Evolutionary conservation across 257 asterid species (phyloP), one percentile per base, ranked within the genome.

Genomic region (Asclepias syriaca): DNA sequence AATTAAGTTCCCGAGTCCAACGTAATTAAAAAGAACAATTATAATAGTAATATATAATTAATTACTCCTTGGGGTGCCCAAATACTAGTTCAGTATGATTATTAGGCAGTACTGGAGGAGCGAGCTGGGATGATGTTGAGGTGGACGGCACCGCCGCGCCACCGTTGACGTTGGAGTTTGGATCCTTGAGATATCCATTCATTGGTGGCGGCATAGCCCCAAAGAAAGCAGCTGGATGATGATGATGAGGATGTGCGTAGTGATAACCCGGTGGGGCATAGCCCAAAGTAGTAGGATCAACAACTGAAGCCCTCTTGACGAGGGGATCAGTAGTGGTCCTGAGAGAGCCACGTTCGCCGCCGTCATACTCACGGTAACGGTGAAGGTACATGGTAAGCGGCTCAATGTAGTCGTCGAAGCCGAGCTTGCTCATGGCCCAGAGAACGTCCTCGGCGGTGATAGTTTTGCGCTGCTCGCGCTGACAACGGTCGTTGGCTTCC

Each of bases 361-460:
- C 91, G 6, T 93, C 98, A 34, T 77, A 77, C 83, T 91, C 96
- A 0, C 96, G 92, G 75, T 82, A 87, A 15, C 96, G 93, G 68
- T 88, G 95, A 7, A 94, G 80, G 89, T 85, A 94, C 10, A 94
- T 58, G 0, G 98, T 93, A 70, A 93, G 85, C 0, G 98, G 97
- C 87, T 93, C 96, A 12, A 90, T 87, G 84, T 90, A 93, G 84
- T 88, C 95, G 13, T 89, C 95, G 8, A 89, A 90, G 0, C 98
- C 97, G 15, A 93, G 93, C 79, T 90, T 91, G 88, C 96, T 89
- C 98, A 93, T 93, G 10, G 97, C 96, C 99, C 99, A 94, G 11
- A 91, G 84, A 32, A 93, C 87, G 65, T 93, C 98, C 81, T 93
- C 97, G 0, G 97, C 96, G 0, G 97, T 93, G 78, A 93, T 88